Evolutionary conservation across 2,329 filamentous ascomycete genomes (phyloP), one percentile per base, ranked within the genome.

Genomic region (Colletotrichum abscissum): DNA sequence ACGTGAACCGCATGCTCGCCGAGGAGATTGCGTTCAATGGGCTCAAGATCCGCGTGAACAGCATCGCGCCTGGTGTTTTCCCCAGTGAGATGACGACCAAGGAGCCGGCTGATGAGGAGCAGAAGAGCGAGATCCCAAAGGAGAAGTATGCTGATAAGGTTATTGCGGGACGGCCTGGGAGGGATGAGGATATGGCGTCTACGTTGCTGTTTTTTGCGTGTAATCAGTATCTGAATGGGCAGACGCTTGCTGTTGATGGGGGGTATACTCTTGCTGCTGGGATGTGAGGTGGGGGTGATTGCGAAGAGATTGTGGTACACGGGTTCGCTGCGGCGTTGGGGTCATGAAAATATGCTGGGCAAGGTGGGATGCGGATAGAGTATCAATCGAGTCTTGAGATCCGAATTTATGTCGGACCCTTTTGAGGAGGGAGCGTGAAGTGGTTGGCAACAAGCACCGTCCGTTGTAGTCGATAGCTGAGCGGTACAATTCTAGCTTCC

Each of bases 31-130:
- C 89, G 0, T 83, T 83, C 73, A 85, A 89, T 59, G 86, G 88
- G 24, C 87, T 93, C 74, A 92, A 90, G 80, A 86, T 89, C 54
- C 93, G 95, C 76, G 88, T 93, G 49, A 88, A 95, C 78, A 90
- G 92, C 54, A 94, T 94, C 74, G 93, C 93, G 0, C 93, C 93
- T 0, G 93, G 93, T 42, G 87, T 93, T 33, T 89, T 89, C 77
- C 92, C 91, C 22, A 92, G 91, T 78, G 93, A 94, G 88, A 94
- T 94, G 92, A 92, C 91, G 52, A 88, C 89, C 1, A 81, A 80
- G 3, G 84, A 81, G 14, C 19, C 71, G 3, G 87, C 85, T 33
- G 83, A 86, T 22, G 82, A 83, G 22, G 78, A 78, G 38, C 88
- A 89, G 75, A 94, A 92, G 82, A 87, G 92, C 77, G 83, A 89